Conservation (phyloP, 2,329 filamentous ascomycete species). For the Botryotinia globosa region DNA sequence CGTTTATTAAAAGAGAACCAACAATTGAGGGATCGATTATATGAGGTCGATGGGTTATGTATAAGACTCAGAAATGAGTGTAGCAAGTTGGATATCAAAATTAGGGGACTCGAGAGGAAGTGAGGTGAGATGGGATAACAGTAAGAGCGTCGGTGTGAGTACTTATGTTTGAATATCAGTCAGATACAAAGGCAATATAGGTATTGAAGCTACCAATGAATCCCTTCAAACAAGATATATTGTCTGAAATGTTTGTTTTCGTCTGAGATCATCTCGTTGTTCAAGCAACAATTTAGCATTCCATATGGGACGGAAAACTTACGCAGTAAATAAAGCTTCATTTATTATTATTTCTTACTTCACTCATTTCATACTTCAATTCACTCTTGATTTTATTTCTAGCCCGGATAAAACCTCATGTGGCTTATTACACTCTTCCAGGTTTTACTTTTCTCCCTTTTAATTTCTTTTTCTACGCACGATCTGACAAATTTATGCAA, state of each 20-base stretch:
- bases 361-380: neutral
- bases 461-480: neutral
- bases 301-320: neutral
- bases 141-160: neutral
- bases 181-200: neutral
- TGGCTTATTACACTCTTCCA: neutral
- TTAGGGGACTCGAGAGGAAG: neutral
- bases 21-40: neutral
- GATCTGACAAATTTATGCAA: constrained; percentile 1
- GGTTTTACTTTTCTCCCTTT: neutral
- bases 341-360: neutral
- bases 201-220: neutral
- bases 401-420: neutral
- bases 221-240: neutral
- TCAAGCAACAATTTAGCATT: neutral
- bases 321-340: neutral
- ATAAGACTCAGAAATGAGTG: constrained; percentile 1
- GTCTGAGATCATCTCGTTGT: neutral
- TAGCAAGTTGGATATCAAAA: neutral
- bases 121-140: neutral
- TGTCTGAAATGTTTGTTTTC: neutral
- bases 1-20: neutral
- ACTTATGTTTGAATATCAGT: neutral
- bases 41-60: constrained; percentile 5
- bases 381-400: neutral